phyloP scores from a whole-genome alignment of 2,329 filamentous ascomycete species.

The Nothomitra cinnamomea region DNA sequence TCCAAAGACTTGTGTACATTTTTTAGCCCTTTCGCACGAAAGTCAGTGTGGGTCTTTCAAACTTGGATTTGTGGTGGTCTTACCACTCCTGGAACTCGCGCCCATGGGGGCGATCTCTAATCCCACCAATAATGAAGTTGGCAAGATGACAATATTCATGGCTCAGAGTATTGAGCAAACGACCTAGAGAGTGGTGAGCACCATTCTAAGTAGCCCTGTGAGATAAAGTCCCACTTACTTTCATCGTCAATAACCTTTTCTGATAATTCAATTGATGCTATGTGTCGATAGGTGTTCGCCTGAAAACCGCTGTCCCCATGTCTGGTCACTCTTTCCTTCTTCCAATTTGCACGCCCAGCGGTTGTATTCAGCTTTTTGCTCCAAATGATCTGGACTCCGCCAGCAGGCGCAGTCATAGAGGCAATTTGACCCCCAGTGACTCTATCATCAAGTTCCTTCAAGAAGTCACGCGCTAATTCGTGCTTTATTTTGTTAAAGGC shows the following conservation, averaged over 20 bases:
- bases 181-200: constrained; percentile 23
- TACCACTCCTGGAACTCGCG: constrained; percentile 64
- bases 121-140: constrained; percentile 71
- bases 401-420: constrained; percentile 41
- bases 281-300: constrained; percentile 30
- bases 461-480: constrained; percentile 43
- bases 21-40: constrained; percentile 28
- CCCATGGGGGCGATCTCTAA: constrained; percentile 66
- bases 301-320: neutral
- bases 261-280: constrained; percentile 71
- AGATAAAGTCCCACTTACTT: neutral
- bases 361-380: constrained; percentile 65
- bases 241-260: constrained; percentile 73
- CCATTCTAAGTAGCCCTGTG: neutral
- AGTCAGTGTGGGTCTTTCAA: constrained; percentile 16
- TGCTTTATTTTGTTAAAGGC: constrained; percentile 46
- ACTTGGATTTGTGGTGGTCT: neutral
- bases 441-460: constrained; percentile 48
- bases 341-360: constrained; percentile 43
- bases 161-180: constrained; percentile 77
- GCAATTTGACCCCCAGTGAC: constrained; percentile 45
- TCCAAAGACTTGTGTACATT: constrained; percentile 38
- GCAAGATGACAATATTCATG: constrained; percentile 94
- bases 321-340: constrained; percentile 1
- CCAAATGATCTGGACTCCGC: constrained; percentile 58